These are phyloP conservation scores for Pythium aphanidermatum DNA, from an alignment of 352 stramenopile species.

Conservation along the genomic window DNA sequence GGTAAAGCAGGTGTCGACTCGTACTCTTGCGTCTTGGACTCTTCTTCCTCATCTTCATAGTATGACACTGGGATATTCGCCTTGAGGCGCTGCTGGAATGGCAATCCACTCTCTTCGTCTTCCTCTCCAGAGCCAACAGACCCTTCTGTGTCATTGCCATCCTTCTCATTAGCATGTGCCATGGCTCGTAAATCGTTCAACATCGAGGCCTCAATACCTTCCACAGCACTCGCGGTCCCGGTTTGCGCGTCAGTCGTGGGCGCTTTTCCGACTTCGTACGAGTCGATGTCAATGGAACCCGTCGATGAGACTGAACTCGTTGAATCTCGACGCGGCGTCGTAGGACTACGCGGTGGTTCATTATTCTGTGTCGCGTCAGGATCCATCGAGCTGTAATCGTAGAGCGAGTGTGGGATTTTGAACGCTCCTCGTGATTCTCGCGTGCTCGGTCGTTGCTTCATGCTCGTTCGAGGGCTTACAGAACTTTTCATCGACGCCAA, in stretches of 20 bases:
- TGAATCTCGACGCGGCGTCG: slow-evolving; percentile 26
- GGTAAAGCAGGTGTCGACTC: slow-evolving; percentile 33
- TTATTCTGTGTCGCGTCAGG: background rate
- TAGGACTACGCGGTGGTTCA: slow-evolving; percentile 6
- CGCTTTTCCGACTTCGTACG: slow-evolving; percentile 27
- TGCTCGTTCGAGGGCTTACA: slow-evolving; percentile 6
- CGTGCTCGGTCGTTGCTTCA: slow-evolving; percentile 10
- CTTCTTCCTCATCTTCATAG: slow-evolving; percentile 33
- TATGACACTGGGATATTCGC: slow-evolving; percentile 3
- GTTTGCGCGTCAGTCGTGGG: background rate
- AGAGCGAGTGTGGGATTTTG: slow-evolving; percentile 24
- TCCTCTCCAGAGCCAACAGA: slow-evolving; percentile 20
- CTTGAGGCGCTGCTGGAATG: background rate
- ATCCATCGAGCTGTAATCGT: slow-evolving; percentile 19
- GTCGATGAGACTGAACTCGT: slow-evolving; percentile 60
- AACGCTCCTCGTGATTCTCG: slow-evolving; percentile 15
- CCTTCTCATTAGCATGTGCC: background rate
- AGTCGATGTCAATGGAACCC: slow-evolving; percentile 67
- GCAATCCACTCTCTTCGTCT: too few relatives aligned
- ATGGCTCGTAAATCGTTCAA: background rate
- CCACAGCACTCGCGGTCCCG: background rate
- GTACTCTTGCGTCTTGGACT: slow-evolving; percentile 53
- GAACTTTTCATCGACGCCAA: background rate
- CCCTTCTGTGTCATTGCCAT: slow-evolving; percentile 16
- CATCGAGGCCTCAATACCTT: too few relatives aligned